Evolutionary conservation across 225 moss, liverwort and hornwort species (phyloP).

Genomic region (Bryum argenteum): DNA sequence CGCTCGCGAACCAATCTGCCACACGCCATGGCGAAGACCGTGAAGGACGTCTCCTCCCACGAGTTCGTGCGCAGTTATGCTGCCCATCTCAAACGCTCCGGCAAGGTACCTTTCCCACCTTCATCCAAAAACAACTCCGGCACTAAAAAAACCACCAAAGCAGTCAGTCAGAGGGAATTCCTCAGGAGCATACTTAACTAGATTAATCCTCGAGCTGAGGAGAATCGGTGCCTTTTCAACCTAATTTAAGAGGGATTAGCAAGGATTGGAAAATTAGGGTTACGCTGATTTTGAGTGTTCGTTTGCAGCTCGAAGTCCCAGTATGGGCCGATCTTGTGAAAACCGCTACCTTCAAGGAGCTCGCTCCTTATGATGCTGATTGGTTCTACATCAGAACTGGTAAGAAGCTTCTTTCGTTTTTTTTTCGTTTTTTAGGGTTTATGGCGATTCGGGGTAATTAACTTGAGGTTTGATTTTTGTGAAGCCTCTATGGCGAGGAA

Average conservation of each 20-base stretch:
- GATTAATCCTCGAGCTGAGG: too few relatives aligned
- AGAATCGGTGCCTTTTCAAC: not conserved
- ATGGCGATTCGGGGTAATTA: not conserved
- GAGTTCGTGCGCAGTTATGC: conserved; percentile 83
- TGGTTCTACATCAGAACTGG: conserved; percentile 91
- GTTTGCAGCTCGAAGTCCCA: conserved; percentile 69
- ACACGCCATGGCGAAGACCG: conserved; percentile 65
- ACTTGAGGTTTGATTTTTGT: not conserved
- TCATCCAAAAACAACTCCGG: too few relatives aligned
- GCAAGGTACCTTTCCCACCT: conserved; percentile 30
- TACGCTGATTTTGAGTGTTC: not conserved
- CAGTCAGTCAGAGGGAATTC: too few relatives aligned
- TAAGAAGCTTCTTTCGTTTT: conserved; percentile 16
- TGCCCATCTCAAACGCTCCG: conserved; percentile 56
- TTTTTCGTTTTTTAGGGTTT: not conserved
- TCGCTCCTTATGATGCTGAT: conserved; percentile 84
- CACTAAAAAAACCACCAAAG: too few relatives aligned
- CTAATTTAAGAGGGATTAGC: conserved; percentile 2
- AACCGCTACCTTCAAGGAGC: conserved; percentile 80
- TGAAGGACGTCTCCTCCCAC: conserved; percentile 91
- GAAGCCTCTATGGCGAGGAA: conserved; percentile 96
- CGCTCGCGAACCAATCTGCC: conserved; percentile 19
- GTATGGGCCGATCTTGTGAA: conserved; percentile 83
- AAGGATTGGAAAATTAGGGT: not conserved
- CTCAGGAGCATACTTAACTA: too few relatives aligned